Evolutionary conservation across 129 eudicot species (phyloP).

Genomic region (Flaveria bidentis): DNA sequence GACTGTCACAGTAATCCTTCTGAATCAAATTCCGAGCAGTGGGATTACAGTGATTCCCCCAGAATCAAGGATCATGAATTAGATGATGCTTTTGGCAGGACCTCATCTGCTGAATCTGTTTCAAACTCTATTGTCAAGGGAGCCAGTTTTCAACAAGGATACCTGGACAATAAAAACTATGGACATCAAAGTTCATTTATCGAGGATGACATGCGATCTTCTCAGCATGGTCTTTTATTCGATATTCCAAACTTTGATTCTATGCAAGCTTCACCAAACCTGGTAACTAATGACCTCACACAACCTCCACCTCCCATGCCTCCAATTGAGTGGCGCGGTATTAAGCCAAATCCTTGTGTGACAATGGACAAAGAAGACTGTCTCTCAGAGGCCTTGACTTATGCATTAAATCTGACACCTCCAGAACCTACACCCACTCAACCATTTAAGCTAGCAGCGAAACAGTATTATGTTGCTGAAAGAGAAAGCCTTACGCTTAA

Average conservation of each 20-base stretch:
- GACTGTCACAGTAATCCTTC: slow-evolving; percentile 59
- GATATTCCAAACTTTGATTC: slow-evolving; percentile 64
- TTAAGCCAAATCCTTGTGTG: slow-evolving; percentile 46
- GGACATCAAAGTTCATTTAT: slow-evolving; percentile 38
- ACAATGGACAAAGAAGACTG: slow-evolving; percentile 35
- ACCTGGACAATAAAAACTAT: slow-evolving; percentile 17
- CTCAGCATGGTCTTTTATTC: slow-evolving; percentile 44
- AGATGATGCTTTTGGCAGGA: slow-evolving; percentile 61
- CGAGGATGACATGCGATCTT: slow-evolving; percentile 37
- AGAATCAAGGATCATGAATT: slow-evolving; percentile 48
- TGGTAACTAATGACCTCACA: slow-evolving; percentile 36
- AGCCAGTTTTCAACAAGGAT: slow-evolving; percentile 32
- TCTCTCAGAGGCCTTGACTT: slow-evolving; percentile 42
- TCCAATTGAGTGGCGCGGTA: slow-evolving; percentile 75
- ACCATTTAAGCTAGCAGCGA: slow-evolving; percentile 51
- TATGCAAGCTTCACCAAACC: slow-evolving; percentile 40
- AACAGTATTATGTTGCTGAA: slow-evolving; percentile 39
- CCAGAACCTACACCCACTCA: slow-evolving; percentile 40
- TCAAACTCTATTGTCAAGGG: slow-evolving; percentile 56
- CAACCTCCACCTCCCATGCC: slow-evolving; percentile 85
- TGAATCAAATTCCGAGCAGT: slow-evolving; percentile 78
- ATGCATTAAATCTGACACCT: slow-evolving; percentile 41
- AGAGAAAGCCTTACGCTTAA: slow-evolving; percentile 25
- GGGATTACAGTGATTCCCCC: slow-evolving; percentile 73
- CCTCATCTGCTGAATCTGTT: slow-evolving; percentile 68